Conservation (phyloP, 129 eudicot species). For the Escallonia rubra region DNA sequence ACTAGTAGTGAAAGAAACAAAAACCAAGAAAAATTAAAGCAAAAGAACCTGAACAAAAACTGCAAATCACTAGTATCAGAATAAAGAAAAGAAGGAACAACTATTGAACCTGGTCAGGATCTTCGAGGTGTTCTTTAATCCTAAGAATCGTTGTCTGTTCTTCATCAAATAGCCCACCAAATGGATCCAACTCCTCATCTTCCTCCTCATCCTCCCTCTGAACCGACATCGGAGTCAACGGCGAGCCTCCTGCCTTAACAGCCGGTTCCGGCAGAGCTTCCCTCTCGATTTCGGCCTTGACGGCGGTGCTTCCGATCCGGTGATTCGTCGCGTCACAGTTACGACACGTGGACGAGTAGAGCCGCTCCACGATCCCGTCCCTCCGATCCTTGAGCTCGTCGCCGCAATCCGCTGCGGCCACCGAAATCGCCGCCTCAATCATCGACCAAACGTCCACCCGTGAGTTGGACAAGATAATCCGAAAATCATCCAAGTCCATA, state of each 20-base stretch:
- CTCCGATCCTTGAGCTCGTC: constrained; percentile 53
- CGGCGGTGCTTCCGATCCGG: background rate
- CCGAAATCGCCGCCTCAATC: constrained; percentile 63
- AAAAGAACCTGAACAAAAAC: background rate
- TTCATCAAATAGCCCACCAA: constrained; percentile 66
- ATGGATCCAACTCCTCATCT: constrained; percentile 49
- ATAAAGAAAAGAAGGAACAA: background rate
- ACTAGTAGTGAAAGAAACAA: constrained; percentile 23
- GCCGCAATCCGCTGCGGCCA: constrained; percentile 57
- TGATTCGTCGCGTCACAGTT: constrained; percentile 27
- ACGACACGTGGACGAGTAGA: constrained; percentile 37
- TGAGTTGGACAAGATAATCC: constrained; percentile 49
- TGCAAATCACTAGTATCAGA: background rate
- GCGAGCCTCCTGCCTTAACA: constrained; percentile 23
- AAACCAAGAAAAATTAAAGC: background rate
- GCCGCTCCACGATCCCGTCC: constrained; percentile 52
- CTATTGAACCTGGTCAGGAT: constrained; percentile 53
- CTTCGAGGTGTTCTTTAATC: constrained; percentile 78
- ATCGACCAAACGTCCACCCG: constrained; percentile 55
- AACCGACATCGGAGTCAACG: constrained; percentile 40
- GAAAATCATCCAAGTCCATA: constrained; percentile 67
- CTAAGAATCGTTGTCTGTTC: constrained; percentile 50
- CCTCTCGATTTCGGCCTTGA: constrained; percentile 5
- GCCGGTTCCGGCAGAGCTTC: constrained; percentile 2
- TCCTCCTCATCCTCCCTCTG: constrained; percentile 34